Percentiles rank a stretch among this genome's conserved stretches.
Evolutionary conservation across 2,329 filamentous ascomycete species (phyloP).

Genomic region (Epichloe sp.): DNA sequence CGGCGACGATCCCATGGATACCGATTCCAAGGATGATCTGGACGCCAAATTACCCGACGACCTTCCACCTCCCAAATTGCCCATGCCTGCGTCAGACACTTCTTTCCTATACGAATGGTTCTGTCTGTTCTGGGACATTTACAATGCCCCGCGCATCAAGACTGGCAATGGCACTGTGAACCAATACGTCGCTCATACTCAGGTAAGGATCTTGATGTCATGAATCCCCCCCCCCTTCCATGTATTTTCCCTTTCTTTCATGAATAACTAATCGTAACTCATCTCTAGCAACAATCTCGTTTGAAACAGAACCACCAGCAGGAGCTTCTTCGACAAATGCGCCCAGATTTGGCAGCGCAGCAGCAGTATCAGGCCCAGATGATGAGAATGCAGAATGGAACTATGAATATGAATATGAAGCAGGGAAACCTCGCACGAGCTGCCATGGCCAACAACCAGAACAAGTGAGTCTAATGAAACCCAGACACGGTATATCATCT

Average conservation of each 20-base stretch:
- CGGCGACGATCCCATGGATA: slow-evolving; percentile 67
- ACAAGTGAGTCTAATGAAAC: slow-evolving; percentile 39
- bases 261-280: slow-evolving; percentile 1
- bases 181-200: slow-evolving; percentile 70
- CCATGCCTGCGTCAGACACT: slow-evolving; percentile 50
- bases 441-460: slow-evolving; percentile 67
- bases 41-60: slow-evolving; percentile 66
- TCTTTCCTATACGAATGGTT: slow-evolving; percentile 98
- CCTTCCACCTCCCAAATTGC: slow-evolving; percentile 61
- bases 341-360: slow-evolving; percentile 44
- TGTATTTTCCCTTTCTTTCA: neutral
- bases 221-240: neutral
- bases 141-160: slow-evolving; percentile 65
- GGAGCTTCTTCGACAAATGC: slow-evolving; percentile 61
- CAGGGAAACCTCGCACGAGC: slow-evolving; percentile 53
- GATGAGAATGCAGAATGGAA: slow-evolving; percentile 55
- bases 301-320: slow-evolving; percentile 65
- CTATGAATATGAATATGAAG: slow-evolving; percentile 46
- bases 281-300: slow-evolving; percentile 48
- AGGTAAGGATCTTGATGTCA: slow-evolving; percentile 40
- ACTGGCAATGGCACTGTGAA: slow-evolving; percentile 49
- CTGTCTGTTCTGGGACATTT: slow-evolving; percentile 94
- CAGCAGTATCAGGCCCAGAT: slow-evolving; percentile 47
- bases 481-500: neutral
- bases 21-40: slow-evolving; percentile 67